A percentile compares a stretch with the other conserved stretches of the same genome.
phyloP scores from a whole-genome alignment of 73 alveolate genomes.

The Tetrahymena malaccensis region DNA sequence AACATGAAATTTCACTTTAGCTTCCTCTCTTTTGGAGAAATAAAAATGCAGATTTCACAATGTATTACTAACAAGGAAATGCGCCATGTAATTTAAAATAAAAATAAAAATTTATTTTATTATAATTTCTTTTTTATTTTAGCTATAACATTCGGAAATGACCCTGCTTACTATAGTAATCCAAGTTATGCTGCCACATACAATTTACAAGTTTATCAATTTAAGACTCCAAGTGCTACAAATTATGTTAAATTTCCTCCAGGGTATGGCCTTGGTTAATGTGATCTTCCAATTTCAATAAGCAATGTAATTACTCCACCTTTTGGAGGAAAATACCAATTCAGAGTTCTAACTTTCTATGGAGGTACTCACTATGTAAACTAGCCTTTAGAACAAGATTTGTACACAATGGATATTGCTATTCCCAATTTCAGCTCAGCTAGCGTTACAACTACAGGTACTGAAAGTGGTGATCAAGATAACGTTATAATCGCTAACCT shows the following conservation, averaged over 20 bases:
- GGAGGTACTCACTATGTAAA: conserved; percentile 9
- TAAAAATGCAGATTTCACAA: not conserved
- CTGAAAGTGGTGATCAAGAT: conserved; percentile 13
- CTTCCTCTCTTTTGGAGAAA: conserved; percentile 30
- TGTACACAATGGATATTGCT: conserved; percentile 28
- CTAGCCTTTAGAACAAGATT: conserved; percentile 22
- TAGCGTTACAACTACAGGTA: not conserved
- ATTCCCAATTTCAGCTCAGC: not conserved
- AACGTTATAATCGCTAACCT: not conserved
- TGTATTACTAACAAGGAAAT: not conserved
- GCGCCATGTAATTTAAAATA: not conserved
- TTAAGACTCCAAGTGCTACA: conserved; percentile 12
- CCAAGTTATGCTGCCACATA: not conserved
- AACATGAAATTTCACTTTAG: not conserved
- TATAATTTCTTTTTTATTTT: no score
- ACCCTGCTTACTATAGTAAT: not conserved
- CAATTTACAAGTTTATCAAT: not conserved
- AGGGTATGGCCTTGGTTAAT: conserved; percentile 1
- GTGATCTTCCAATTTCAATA: conserved; percentile 30
- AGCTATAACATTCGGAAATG: conserved; percentile 8
- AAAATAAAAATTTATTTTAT: no score
- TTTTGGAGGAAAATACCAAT: conserved; percentile 23
- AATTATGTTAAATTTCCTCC: conserved; percentile 21
- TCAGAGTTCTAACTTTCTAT: conserved; percentile 10
- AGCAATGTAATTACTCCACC: not conserved